phyloP scores from a whole-genome alignment of 352 stramenopile genomes.

The Phytophthora fragariaefolia region DNA sequence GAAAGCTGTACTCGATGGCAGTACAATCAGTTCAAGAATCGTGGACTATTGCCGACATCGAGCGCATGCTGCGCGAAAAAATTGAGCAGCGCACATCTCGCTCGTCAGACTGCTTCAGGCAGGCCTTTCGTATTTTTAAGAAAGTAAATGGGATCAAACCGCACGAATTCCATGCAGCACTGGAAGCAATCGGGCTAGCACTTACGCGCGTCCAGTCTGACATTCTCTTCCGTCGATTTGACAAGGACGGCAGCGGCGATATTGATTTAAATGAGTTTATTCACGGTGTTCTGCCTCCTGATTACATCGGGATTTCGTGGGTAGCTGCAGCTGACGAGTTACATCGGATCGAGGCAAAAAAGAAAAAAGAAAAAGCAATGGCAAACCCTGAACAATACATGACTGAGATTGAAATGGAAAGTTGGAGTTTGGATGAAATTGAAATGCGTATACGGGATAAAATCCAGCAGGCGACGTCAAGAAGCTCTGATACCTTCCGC shows the following conservation, averaged over 20 bases:
- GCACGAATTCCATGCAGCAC: constrained; percentile 68
- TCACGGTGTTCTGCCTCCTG: constrained; percentile 70
- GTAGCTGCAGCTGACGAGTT: constrained; percentile 80
- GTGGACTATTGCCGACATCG: constrained; percentile 81
- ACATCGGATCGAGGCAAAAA: constrained; percentile 57
- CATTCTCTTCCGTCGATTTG: constrained; percentile 72
- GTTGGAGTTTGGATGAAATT: constrained; percentile 80
- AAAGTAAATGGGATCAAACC: constrained; percentile 84
- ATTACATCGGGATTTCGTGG: constrained; percentile 79
- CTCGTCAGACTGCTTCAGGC: constrained; percentile 82
- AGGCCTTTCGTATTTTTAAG: constrained; percentile 85
- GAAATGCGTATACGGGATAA: constrained; percentile 84
- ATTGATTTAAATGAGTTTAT: constrained; percentile 88
- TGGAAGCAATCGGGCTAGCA: constrained; percentile 65
- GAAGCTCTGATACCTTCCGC: constrained; percentile 81
- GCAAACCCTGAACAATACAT: constrained; percentile 67
- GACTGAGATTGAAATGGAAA: constrained; percentile 81
- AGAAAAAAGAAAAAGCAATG: constrained; percentile 60
- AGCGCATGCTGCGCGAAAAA: constrained; percentile 83
- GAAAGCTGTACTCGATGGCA: constrained; percentile 65
- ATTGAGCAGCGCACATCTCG: constrained; percentile 83
- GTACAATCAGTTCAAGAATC: constrained; percentile 71
- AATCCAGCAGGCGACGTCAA: constrained; percentile 78
- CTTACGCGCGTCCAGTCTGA: constrained; percentile 62
- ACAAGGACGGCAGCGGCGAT: constrained; percentile 74